These are phyloP conservation scores for Alternaria novae-zelandiae DNA, from an alignment of 2,329 filamentous ascomycete species.

Conservation along the genomic window DNA sequence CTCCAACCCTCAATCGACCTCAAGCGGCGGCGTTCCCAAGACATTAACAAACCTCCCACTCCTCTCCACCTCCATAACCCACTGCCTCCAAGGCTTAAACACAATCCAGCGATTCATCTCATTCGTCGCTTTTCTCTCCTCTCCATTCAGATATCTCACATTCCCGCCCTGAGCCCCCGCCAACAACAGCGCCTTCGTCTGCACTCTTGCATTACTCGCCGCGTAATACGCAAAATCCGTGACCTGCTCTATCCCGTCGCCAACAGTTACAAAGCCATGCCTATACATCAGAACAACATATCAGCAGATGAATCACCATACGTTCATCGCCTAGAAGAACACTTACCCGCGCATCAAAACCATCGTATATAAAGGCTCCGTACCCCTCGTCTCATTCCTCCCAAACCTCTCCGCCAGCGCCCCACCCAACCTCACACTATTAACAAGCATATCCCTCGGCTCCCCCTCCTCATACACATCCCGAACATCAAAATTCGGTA, in stretches of 20 bases:
- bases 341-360: constrained; percentile 46
- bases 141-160: constrained; percentile 34
- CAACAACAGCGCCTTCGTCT: constrained; percentile 41
- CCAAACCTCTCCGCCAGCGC: constrained; percentile 29
- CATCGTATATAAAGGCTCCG: constrained; percentile 28
- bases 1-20: neutral
- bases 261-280: constrained; percentile 50
- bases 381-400: constrained; percentile 22
- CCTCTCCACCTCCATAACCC: constrained; percentile 46
- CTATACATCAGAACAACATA: neutral
- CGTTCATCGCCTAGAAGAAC: neutral
- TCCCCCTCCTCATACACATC: constrained; percentile 15
- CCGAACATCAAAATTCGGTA: constrained; percentile 37
- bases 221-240: constrained; percentile 50
- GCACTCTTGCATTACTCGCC: constrained; percentile 43
- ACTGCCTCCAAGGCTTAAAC: constrained; percentile 49
- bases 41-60: constrained; percentile 44
- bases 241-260: constrained; percentile 43
- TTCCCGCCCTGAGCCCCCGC: constrained; percentile 13
- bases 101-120: constrained; percentile 39
- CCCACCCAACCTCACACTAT: constrained; percentile 24
- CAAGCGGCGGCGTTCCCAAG: constrained; percentile 20
- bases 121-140: constrained; percentile 45
- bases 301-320: neutral
- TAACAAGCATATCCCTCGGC: constrained; percentile 34